phyloP scores from a whole-genome alignment of 1,284 basidiomycete species.

The Ceratobasidium sp. region DNA sequence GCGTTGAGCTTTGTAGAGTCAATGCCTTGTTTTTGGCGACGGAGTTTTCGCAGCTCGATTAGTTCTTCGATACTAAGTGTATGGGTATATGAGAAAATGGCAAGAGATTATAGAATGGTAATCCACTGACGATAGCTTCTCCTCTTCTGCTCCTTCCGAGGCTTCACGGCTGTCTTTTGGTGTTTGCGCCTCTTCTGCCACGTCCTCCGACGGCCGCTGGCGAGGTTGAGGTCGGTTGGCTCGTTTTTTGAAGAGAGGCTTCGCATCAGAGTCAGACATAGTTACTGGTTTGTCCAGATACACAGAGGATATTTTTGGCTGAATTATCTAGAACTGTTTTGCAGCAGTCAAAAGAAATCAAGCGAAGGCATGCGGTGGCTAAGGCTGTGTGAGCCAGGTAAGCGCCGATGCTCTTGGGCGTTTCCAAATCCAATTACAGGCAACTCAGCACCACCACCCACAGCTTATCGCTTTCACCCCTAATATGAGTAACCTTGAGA shows the following conservation, averaged over 20 bases:
- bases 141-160: constrained; percentile 20
- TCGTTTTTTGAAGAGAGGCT: constrained; percentile 30
- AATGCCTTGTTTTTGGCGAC: constrained; percentile 81
- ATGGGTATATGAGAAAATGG: not conserved
- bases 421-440: constrained; percentile 13
- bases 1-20: constrained; percentile 84
- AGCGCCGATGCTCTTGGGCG: constrained; percentile 12
- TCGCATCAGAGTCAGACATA: constrained; percentile 25
- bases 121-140: constrained; percentile 20
- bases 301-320: not conserved
- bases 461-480: not conserved
- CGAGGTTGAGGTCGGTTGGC: constrained; percentile 31
- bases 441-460: not conserved
- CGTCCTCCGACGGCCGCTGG: constrained; percentile 13
- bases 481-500: constrained; percentile 86
- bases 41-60: constrained; percentile 81
- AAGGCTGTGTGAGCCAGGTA: constrained; percentile 12
- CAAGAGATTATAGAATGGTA: not conserved
- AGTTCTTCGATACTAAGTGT: constrained; percentile 75
- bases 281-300: too few relatives aligned
- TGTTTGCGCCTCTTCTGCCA: not conserved
- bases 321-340: not conserved
- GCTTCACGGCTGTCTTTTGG: constrained; percentile 4
- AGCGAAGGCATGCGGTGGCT: not conserved
- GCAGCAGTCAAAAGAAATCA: not conserved